phyloP scores from a whole-genome alignment of 1,139 yeast species.

The Chernovozyma aurita region DNA sequence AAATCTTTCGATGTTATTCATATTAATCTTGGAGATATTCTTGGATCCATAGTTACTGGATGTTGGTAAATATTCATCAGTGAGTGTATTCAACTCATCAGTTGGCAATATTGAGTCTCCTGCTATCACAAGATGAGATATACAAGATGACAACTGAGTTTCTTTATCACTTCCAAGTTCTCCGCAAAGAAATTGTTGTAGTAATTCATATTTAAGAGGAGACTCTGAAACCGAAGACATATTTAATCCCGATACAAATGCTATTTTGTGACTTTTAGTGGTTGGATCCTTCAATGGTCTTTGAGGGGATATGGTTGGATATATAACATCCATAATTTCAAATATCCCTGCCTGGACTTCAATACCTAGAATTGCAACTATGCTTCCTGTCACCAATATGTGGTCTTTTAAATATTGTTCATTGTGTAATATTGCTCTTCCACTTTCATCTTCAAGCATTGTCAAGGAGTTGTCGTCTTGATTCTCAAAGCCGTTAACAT shows the following conservation, averaged over 20 bases:
- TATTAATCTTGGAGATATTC: slow-evolving; percentile 46
- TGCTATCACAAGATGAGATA: slow-evolving; percentile 61
- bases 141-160: slow-evolving; percentile 21
- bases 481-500: slow-evolving; percentile 18
- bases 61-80: slow-evolving; percentile 28
- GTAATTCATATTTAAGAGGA: slow-evolving; percentile 49
- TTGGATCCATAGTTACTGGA: slow-evolving; percentile 50
- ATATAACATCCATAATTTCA: slow-evolving; percentile 74
- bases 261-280: slow-evolving; percentile 33
- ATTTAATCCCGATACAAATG: slow-evolving; percentile 71
- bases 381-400: slow-evolving; percentile 78
- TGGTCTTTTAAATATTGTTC: slow-evolving; percentile 44
- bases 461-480: slow-evolving; percentile 49
- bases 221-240: slow-evolving; percentile 40
- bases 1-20: slow-evolving; percentile 38
- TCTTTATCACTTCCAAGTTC: slow-evolving; percentile 45
- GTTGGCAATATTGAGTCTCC: slow-evolving; percentile 64
- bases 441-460: slow-evolving; percentile 90
- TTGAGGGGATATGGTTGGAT: slow-evolving; percentile 65
- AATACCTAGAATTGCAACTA: slow-evolving; percentile 81
- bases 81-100: slow-evolving; percentile 9
- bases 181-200: slow-evolving; percentile 71
- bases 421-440: slow-evolving; percentile 75
- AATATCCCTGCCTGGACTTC: slow-evolving; percentile 83
- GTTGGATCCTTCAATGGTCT: slow-evolving; percentile 21